Base-by-base conservation (phyloP, 306 rosid species). In the Prunus mongolica region DNA sequence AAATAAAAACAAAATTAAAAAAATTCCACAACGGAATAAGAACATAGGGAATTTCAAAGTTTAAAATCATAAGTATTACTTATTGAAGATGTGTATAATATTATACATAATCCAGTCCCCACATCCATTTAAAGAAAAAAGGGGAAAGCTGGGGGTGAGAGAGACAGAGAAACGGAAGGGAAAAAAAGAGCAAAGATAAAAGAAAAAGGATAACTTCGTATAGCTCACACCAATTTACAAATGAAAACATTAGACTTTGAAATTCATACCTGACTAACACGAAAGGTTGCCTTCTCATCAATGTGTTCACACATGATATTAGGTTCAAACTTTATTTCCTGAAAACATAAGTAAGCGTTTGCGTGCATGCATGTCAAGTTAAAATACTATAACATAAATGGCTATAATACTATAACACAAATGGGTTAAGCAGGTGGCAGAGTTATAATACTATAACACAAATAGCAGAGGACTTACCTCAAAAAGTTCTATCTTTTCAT, bases 241-340 rank as follows among this genome's bases (percentile, higher is more conserved):
- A 65, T 34, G 22, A 65, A 65, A 34, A 9, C 45, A 65, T 3
- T 49, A 68, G 41, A 20, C 20, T 49, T 8, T 13, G 12, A 68
- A 44, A 75, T 14, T 3, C 30, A 61, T 82, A 92, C 97, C 97
- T 92, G 91, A 75, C 91, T 85, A 32, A 82, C 80, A 78, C 88
- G 87, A 79, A 92, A 92, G 34, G 93, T 88, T 62, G 73, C n/a
- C 75, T 88, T 86, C 89, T 87, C 88, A 79, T 88, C 90, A 57
- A 92, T 86, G 47, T 89, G 91, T 75, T 87, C 93, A 61, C 97
- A 92, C 97, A 90, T 88, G 69, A 90, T 90, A 79, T 74, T 78
- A 27, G 97, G 96, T 77, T 88, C 93, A 76, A 90, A 90, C 88
- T 88, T 90, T 65, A 90, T 92, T 85, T 92, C 97, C 97, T 92